Evolutionary conservation across 2,329 filamentous ascomycete genomes (phyloP), one percentile per base, ranked within the genome.

Genomic region (Catunica adiposa): DNA sequence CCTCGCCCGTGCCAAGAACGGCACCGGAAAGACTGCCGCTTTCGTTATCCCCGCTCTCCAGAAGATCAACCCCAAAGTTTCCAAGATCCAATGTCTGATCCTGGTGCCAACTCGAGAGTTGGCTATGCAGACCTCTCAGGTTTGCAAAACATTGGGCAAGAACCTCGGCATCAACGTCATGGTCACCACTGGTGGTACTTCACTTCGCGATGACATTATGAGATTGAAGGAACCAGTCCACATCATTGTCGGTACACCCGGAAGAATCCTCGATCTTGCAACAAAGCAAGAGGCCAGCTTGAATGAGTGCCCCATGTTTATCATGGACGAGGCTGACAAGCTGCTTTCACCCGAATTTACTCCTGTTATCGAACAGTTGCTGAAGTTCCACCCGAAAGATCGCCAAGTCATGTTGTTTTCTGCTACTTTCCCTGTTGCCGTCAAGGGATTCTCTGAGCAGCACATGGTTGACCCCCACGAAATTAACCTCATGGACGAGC

Each of bases 281-380:
- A 89, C 89, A 68, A 97, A 98, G 73, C 89, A 86, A 61, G 89
- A 98, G 59, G 92, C 92, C 60, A 92, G 98, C 70, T 78, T 98
- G 52, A 94, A 89, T 64, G 85, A 94, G 71, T 97, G 92, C 68
- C 84, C 89, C 64, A 97, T 94, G 66, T 98, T 98, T 68, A 88
- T 98, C 71, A 98, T 98, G 92, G 92, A 98, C 66, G 92, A 98
- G 70, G 92, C 92, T 56, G 92, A 98, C 71, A 98, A 98, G 74
- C 82, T 98, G 59, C 79, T 98, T 53, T 98, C 92, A 5, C 81
- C 87, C 58, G 92, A 98, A 67, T 98, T 98, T 67, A 98, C 92
- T 5, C 89, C 90, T 25, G 89, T 95, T 61, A 95, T 98, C 62
- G 94, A 98, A 70, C 89, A 98, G 68, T 77, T 98, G 22, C 77